Evolutionary conservation across 2,329 filamentous ascomycete species (phyloP).

Genomic region (Aspergillus novoparasiticus): DNA sequence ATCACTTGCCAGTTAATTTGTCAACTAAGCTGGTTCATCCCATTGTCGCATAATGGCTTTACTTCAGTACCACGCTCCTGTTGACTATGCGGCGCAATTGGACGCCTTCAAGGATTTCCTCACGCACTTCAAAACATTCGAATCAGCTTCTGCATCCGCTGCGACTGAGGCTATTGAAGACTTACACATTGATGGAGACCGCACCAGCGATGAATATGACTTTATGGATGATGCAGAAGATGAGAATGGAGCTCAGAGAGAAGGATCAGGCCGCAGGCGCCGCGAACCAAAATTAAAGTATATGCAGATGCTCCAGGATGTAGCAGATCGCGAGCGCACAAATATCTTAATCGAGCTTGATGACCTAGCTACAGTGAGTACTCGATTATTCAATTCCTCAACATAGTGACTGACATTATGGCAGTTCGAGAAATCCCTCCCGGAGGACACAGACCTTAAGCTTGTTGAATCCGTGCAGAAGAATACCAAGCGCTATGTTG

Average conservation of each 20-base stretch:
- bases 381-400: background rate
- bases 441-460: slow-evolving; percentile 68
- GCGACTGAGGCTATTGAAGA: slow-evolving; percentile 81
- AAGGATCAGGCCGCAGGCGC: slow-evolving; percentile 52
- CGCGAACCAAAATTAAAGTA: slow-evolving; percentile 78
- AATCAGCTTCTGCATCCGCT: slow-evolving; percentile 64
- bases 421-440: slow-evolving; percentile 74
- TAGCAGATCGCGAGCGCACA: slow-evolving; percentile 76
- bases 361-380: slow-evolving; percentile 71
- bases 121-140: slow-evolving; percentile 76
- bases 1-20: slow-evolving; percentile 18
- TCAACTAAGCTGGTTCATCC: slow-evolving; percentile 23
- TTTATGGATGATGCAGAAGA: slow-evolving; percentile 83
- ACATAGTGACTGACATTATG: background rate
- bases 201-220: slow-evolving; percentile 86
- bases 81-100: slow-evolving; percentile 87
- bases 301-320: slow-evolving; percentile 79
- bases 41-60: slow-evolving; percentile 71
- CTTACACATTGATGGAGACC: slow-evolving; percentile 84
- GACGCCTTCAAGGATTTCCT: slow-evolving; percentile 82
- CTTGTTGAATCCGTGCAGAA: slow-evolving; percentile 78
- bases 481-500: slow-evolving; percentile 95
- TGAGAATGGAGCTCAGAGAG: slow-evolving; percentile 44
- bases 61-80: slow-evolving; percentile 73
- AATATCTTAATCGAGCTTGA: slow-evolving; percentile 88